These are phyloP conservation scores for Eutypella sp. DNA, from an alignment of 2,329 filamentous ascomycete genomes.

Conservation along the genomic window DNA sequence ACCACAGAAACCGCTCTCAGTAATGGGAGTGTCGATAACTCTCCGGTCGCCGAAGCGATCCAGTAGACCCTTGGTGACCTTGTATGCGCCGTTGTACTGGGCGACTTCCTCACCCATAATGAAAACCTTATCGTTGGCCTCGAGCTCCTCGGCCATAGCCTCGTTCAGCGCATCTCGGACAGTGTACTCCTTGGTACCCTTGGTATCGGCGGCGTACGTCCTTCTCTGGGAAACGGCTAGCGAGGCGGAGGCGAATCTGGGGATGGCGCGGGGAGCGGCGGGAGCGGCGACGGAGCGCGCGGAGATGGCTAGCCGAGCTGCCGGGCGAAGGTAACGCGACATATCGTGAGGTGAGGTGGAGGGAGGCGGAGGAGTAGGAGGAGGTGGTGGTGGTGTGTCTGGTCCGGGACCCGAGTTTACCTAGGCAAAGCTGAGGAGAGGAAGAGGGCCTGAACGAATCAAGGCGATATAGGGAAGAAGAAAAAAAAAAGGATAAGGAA, in stretches of 20 bases:
- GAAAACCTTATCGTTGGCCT: constrained; percentile 91
- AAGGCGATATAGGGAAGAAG: too few relatives aligned
- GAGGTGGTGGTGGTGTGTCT: background rate
- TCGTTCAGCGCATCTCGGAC: constrained; percentile 97
- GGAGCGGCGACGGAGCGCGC: constrained; percentile 29
- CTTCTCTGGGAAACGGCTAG: constrained; percentile 41
- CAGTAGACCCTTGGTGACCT: constrained; percentile 95
- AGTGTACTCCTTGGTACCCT: constrained; percentile 78
- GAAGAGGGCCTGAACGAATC: too few relatives aligned
- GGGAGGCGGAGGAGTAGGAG: constrained; percentile 4
- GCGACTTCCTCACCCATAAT: constrained; percentile 96
- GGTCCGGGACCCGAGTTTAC: background rate
- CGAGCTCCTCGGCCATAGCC: constrained; percentile 95
- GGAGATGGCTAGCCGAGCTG: constrained; percentile 42
- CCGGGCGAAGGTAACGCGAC: constrained; percentile 49
- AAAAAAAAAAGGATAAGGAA: too few relatives aligned
- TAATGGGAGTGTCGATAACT: constrained; percentile 98
- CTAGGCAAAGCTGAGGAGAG: too few relatives aligned
- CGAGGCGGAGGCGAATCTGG: constrained; percentile 30
- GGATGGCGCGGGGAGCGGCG: constrained; percentile 31
- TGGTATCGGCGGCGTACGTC: constrained; percentile 51
- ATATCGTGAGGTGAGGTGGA: constrained; percentile 29
- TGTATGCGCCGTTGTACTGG: constrained; percentile 99
- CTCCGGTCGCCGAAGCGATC: constrained; percentile 97
- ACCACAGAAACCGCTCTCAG: constrained; percentile 91